Base-by-base conservation (phyloP, 352 stramenopile species). In the Elongisporangium senticosum region DNA sequence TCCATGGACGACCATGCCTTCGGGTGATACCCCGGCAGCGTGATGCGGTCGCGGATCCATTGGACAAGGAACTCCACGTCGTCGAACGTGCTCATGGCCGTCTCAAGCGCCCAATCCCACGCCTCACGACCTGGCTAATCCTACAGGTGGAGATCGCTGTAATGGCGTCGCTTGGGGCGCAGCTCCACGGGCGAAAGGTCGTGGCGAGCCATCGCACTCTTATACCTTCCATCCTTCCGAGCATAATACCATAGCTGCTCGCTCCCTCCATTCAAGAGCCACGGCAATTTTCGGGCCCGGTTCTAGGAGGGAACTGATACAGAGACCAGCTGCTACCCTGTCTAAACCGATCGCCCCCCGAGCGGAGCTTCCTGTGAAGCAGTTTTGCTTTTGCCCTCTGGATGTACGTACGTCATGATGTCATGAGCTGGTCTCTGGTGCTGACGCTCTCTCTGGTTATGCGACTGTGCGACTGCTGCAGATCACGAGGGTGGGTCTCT, bases 21-120 rank as follows among this genome's bases (percentile, higher is more conserved):
- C 19, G 72, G 63, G 56, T 83, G 67, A 59, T 89, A 90, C 19
- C 78, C 83, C 0, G 86, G 79, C 53, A 94, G 61, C 49, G 74
- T 75, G 55, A 94, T 86, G 21, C 85, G 79, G 54, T 94, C 84
- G 22, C 83, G 79, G 33, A 96, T 89, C 86, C 86, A 96, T 64
- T 93, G 82, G 58, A 85, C 79, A 24, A 96, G 75, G 52, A 74
- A 72, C 71, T 95, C 86, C 53, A 89, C 78, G 61, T 95, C 86
- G 51, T 95, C 83, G 56, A 93, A 93, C 64, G 79, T 84, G 61
- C 77, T 93, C 79, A 91, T 92, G 43, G 33, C 33, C 8, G 33
- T 10, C 2, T 10, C 33, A 15, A 17, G 33, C 26, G 26, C 2
- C 26, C 8, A 37, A 13, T 2, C 26, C 7, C 13, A 10, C 33